Evolutionary conservation across 768 basidiomycete species (phyloP).

Genomic region (Pleurotus pulmonarius): DNA sequence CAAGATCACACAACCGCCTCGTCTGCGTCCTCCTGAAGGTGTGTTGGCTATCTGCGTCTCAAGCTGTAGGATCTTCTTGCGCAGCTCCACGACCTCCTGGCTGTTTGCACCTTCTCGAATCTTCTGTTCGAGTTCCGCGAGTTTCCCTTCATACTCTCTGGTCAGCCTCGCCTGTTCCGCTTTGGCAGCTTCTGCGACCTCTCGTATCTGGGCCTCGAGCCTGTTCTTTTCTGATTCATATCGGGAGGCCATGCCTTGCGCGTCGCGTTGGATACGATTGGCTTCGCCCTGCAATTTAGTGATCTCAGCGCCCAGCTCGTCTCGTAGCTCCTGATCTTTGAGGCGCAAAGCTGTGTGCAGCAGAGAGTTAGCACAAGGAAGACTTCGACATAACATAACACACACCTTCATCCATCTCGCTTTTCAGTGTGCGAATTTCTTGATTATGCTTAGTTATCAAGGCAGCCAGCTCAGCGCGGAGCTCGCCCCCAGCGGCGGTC

Average conservation of each 20-base stretch:
- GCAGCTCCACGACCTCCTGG: not conserved
- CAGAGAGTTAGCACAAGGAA: not conserved
- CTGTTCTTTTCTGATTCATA: not conserved
- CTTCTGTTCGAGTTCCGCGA: not conserved
- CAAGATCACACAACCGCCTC: not conserved
- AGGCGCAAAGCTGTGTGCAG: not conserved
- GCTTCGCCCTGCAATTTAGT: not conserved
- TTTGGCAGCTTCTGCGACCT: conserved; percentile 4
- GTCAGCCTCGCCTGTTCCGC: not conserved
- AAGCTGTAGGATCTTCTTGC: not conserved
- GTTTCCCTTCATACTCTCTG: not conserved
- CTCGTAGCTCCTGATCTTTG: not conserved
- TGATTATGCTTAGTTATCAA: not conserved
- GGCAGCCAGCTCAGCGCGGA: conserved; percentile 3
- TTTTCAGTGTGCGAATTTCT: not conserved
- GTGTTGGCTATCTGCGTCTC: not conserved
- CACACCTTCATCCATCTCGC: not conserved
- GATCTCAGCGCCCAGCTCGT: not conserved
- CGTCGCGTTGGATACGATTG: not conserved
- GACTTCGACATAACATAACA: conserved; percentile 8
- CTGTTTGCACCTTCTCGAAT: not conserved
- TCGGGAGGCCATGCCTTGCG: not conserved
- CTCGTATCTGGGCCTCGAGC: conserved; percentile 1
- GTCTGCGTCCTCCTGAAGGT: not conserved
- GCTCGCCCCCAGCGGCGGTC: conserved; percentile 26